Evolutionary conservation across 805 yeast species (phyloP).

Genomic region (Barnettozyma sucrosica): DNA sequence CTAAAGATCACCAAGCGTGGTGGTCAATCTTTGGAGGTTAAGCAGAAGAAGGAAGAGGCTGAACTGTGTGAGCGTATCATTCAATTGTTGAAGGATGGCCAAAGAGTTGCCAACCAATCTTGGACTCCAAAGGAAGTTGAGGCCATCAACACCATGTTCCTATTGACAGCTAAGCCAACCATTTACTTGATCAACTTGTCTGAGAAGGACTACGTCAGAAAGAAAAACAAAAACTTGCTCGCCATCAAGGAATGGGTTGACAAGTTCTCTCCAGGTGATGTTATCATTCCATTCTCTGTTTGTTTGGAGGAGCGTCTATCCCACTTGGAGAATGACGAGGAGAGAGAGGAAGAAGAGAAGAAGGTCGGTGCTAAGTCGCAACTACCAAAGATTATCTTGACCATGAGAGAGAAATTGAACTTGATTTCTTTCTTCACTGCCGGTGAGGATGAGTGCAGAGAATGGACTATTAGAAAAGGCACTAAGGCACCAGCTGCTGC

Average conservation of each 20-base stretch:
- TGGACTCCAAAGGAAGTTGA: constrained; percentile 94
- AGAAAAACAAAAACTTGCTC: constrained; percentile 80
- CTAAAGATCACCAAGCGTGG: constrained; percentile 81
- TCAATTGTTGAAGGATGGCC: constrained; percentile 71
- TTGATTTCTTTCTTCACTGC: constrained; percentile 93
- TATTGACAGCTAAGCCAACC: constrained; percentile 93
- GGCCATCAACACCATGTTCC: constrained; percentile 74
- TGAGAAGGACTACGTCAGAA: constrained; percentile 81
- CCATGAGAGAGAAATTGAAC: constrained; percentile 82
- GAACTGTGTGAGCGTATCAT: constrained; percentile 69
- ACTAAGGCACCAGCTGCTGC: constrained; percentile 98
- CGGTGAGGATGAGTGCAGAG: constrained; percentile 95
- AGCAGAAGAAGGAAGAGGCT: constrained; percentile 82
- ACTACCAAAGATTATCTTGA: constrained; percentile 76
- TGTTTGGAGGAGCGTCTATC: constrained; percentile 89
- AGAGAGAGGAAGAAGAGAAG: constrained; percentile 71
- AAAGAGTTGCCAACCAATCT: constrained; percentile 77
- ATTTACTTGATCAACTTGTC: constrained; percentile 87
- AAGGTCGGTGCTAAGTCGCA: constrained; percentile 69
- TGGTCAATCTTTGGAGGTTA: constrained; percentile 84
- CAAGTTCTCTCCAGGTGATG: constrained; percentile 79
- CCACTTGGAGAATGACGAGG: constrained; percentile 78
- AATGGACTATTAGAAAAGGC: constrained; percentile 93
- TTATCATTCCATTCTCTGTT: constrained; percentile 90
- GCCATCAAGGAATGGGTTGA: constrained; percentile 90